Evolutionary conservation across 805 yeast species (phyloP), one percentile per base, ranked within the genome.

Genomic region (Metschnikowia cerradonensis): DNA sequence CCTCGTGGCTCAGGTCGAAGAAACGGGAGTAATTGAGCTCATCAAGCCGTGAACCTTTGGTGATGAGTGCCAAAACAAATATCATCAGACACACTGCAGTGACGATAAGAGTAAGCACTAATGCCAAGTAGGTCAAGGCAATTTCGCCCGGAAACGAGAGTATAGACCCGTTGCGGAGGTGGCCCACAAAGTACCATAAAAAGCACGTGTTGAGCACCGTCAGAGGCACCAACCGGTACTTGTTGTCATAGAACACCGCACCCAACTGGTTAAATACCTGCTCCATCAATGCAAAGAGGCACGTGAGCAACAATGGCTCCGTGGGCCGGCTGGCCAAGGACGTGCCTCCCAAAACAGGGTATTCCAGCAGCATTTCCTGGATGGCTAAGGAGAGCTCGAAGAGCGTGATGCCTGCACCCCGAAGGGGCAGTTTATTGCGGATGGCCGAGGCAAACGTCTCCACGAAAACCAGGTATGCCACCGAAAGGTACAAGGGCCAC

Each of bases 351-450:
- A 66, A 60, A 38, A 52, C 50, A 47, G 68, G 60, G 41, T 64
- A 55, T 2, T 66, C 68, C 20, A 75, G 72, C 62, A 78, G 86
- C 51, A 78, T 83, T 58, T 87, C 94, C 59, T 86, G 91, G 61
- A 85, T 85, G 11, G 89, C 88, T 14, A 86, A 64, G 3, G 92
- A 84, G 59, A 82, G 85, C 63, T 88, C 94, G 66, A 87, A 86
- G 34, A 87, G 67, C 0, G 94, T 83, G 55, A 86, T 70, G 0
- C 89, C 89, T 14, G 84, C 78, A 50, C 85, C 91, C 19, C 80
- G 76, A 49, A 76, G 73, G 6, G 89, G 86, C 40, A 71, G 71
- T 37, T 54, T 55, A 8, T 87, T 88, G 49, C 77, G 74, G 7
- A 82, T 73, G 26, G 79, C 80, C 2, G 86, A 73, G 8, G 82